Evolutionary conservation across 2,329 filamentous ascomycete species (phyloP), one percentile per base, ranked within the genome.

Genomic region (Pestalotiopsis sp.): DNA sequence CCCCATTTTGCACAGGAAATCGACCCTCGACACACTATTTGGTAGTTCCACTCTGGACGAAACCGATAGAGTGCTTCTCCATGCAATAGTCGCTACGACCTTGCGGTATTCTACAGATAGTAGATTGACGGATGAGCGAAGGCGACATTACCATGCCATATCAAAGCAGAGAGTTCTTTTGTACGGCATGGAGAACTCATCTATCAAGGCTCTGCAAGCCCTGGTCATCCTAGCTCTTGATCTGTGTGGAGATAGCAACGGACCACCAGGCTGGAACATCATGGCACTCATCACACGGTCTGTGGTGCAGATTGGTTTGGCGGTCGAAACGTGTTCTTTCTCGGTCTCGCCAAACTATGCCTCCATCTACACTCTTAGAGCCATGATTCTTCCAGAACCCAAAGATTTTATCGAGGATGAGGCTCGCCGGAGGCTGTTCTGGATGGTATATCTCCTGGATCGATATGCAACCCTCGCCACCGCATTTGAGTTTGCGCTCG

Each of bases 381-480:
- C 94, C 17, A 95, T 95, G 83, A 91, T 95, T 2, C 84, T 97
- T 0, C 92, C 94, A 0, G 94, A 97, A 70, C 88, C 95, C 0
- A 90, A 89, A 65, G 92, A 94, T 70, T 97, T 95, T 79, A 92
- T 97, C 68, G 94, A 97, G 77, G 95, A 97, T 70, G 95, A 98
- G 79, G 92, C 93, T 57, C 86, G 94, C 36, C 87, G 95, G 36
- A 86, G 95, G 31, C 83, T 97, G 1, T 97, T 98, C 79, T 98
- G 95, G 95, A 95, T 97, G 90, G 91, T 97, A 12, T 98, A 97
- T 76, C 82, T 97, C 13, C 85, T 98, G 5, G 95, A 98, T 78
- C 88, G 95, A 64, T 97, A 97, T 77, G 94, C 94, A 0, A 97
- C 94, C 0, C 91, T 97, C 68, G 92, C 94, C 0, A 97, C 95